These are phyloP conservation scores for Colletotrichum sp. DNA, from an alignment of 2,329 filamentous ascomycete genomes.

Conservation along the genomic window DNA sequence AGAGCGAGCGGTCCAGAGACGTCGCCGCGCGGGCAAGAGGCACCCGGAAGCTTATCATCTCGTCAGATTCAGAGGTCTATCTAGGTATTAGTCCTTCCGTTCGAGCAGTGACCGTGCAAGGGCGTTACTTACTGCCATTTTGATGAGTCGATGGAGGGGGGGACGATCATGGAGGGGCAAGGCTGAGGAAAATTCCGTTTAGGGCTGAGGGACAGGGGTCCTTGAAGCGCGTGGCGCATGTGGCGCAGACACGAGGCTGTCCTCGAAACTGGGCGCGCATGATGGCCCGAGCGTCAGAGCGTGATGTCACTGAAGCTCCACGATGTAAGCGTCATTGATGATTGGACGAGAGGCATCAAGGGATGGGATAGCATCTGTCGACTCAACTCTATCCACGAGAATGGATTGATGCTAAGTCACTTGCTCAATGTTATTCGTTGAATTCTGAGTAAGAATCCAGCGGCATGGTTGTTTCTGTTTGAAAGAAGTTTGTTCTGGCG, in stretches of 20 bases:
- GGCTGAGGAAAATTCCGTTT: conserved; percentile 31
- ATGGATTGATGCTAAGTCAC: neutral
- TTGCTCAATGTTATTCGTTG: neutral
- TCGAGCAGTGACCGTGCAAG: neutral
- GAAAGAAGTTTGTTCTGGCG: neutral
- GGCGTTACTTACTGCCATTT: conserved; percentile 16
- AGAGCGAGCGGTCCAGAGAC: conserved; percentile 82
- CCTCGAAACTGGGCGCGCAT: neutral
- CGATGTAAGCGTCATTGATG: conserved; percentile 19
- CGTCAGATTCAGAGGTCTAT: conserved; percentile 25
- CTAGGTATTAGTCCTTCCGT: neutral
- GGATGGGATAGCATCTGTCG: neutral
- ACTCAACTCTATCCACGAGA: neutral
- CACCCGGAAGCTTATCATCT: conserved; percentile 73
- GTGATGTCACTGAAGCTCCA: conserved; percentile 8
- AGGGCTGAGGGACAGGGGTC: conserved; percentile 12
- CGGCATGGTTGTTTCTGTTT: neutral
- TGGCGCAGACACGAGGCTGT: conserved; percentile 9
- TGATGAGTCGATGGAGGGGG: conserved; percentile 13
- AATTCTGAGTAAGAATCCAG: neutral
- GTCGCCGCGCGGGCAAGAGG: conserved; percentile 82
- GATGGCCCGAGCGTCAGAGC: neutral
- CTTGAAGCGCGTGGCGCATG: neutral
- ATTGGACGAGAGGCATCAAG: neutral
- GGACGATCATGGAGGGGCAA: conserved; percentile 22